phyloP scores from a whole-genome alignment of 257 asterid genomes.

The Capsicum rhomboideum region DNA sequence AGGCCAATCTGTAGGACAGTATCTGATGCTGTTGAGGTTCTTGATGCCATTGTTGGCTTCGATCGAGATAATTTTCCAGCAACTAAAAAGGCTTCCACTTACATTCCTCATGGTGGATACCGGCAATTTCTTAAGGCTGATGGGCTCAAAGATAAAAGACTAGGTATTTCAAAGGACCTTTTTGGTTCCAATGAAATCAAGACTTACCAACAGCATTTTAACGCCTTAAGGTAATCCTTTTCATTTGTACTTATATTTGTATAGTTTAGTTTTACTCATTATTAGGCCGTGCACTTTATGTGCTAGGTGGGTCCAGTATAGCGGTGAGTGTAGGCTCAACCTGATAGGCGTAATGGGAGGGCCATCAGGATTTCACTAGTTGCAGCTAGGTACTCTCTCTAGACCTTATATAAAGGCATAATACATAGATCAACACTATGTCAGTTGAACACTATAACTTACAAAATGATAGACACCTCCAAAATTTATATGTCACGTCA shows the following conservation, averaged over 20 bases:
- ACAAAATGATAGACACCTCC: too few species aligned
- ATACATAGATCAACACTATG: too few species aligned
- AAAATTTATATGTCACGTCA: too few species aligned
- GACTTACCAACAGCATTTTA: background rate
- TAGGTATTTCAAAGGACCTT: constrained; percentile 28
- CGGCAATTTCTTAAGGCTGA: constrained; percentile 31
- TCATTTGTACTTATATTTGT: too few species aligned
- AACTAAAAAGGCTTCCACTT: constrained; percentile 22
- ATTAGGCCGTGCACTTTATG: too few species aligned
- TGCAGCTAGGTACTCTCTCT: too few species aligned
- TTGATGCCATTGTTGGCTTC: constrained; percentile 36
- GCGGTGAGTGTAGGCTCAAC: too few species aligned
- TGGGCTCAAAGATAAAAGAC: constrained; percentile 39
- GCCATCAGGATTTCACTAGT: too few species aligned
- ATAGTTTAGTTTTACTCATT: too few species aligned
- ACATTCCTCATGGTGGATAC: constrained; percentile 37
- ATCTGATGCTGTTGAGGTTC: constrained; percentile 41
- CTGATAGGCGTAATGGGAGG: too few species aligned
- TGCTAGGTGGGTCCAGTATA: too few species aligned
- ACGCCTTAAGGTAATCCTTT: background rate
- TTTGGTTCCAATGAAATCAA: background rate
- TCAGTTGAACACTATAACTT: too few species aligned
- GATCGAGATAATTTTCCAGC: constrained; percentile 26
- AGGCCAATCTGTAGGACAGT: constrained; percentile 53
- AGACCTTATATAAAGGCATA: background rate